Percentiles rank a stretch among this genome's conserved stretches.
Conservation (phyloP, 345 rosid species). For the Lumnitzera racemosa region DNA sequence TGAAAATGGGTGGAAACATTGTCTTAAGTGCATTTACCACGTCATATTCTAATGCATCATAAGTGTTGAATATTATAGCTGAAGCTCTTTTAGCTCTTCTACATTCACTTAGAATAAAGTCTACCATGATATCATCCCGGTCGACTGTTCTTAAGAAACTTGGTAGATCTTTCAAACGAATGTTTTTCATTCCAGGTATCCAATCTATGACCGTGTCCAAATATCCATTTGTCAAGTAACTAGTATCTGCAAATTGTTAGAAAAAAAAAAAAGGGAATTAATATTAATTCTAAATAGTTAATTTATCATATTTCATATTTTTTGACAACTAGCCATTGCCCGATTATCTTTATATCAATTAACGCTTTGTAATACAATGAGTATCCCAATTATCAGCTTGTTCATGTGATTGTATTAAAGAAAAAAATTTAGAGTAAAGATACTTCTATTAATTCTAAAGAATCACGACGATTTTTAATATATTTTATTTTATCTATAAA, state of each 20-base stretch:
- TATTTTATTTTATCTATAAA: no score
- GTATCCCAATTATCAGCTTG: no score
- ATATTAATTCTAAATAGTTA: background rate
- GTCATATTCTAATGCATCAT: constrained; percentile 32
- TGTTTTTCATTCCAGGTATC: constrained; percentile 34
- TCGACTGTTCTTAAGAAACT: constrained; percentile 35
- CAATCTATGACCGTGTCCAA: constrained; percentile 35
- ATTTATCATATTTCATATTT: no score
- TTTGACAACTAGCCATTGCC: no score
- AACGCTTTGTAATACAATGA: no score
- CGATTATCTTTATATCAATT: no score
- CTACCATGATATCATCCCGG: constrained; percentile 20
- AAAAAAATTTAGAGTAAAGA: no score
- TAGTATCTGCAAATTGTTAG: constrained; percentile 28
- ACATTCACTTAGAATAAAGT: constrained; percentile 3
- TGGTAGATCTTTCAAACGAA: constrained; percentile 38
- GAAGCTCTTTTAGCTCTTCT: constrained; percentile 27
- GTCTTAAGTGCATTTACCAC: constrained; percentile 20
- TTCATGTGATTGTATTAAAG: no score
- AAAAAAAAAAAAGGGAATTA: background rate
- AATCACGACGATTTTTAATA: no score
- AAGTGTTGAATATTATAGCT: constrained; percentile 48
- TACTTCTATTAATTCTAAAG: no score
- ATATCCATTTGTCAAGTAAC: constrained; percentile 37
- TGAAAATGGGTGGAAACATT: constrained; percentile 28